Evolutionary conservation across 768 basidiomycete species (phyloP), one percentile per base, ranked within the genome.

Genomic region (Lentinula aciculospora): DNA sequence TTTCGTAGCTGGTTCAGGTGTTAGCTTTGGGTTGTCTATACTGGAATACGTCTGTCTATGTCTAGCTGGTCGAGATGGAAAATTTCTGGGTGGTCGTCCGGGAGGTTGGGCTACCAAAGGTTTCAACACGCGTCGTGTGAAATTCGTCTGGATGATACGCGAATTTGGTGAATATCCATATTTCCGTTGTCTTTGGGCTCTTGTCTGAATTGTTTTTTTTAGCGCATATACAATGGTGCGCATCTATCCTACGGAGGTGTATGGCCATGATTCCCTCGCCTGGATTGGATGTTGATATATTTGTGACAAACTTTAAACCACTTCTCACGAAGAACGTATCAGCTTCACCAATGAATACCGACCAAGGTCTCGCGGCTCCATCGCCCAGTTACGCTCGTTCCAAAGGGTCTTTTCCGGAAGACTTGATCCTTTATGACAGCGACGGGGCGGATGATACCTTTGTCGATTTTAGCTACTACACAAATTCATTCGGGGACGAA

Each of bases 171-270:
- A 69, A 55, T 44, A 37, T 13, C 19, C 54, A 23, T 45, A 19
- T 37, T n/a, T 57, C 32, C 23, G 21, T 4, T n/a, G n/a, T n/a
- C n/a, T n/a, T n/a, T n/a, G n/a, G n/a, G n/a, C n/a, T n/a, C 3
- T 27, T 53, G 2, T 25, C 17, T 39, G 39, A 6, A 9, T 37
- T 3, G 23, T 25, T 53, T 29, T 27, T 42, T 45, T 31, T 62
- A 89, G 88, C 84, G 19, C 87, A 92, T 61, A 74, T 92, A 29
- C 83, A 86, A 56, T 92, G 89, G 89, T 84, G 86, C 58, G 87
- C 90, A 2, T 74, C 83, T 7, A 72, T 80, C 49, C 67, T 92
- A 34, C 80, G 83, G n/a, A 75, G 76, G 17, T 91, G 86, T 68
- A 76, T 80, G 65, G 72, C 77, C 31, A 75, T 85, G 66, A 73